Evolutionary conservation across 371 early-diverging fungal genomes (phyloP).

Genomic region (Circinella umbellata): DNA sequence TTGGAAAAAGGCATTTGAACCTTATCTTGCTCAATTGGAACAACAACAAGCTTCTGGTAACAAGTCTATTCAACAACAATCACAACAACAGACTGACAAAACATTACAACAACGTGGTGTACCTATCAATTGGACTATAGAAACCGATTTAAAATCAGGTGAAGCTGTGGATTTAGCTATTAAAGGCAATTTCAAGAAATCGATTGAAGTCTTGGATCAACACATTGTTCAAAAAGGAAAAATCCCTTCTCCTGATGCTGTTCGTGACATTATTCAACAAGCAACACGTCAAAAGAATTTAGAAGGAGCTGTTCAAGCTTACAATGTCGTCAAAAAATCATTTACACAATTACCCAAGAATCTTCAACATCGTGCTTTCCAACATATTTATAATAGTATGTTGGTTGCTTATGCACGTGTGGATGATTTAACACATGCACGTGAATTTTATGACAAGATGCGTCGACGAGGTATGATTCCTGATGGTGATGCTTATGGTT

Average conservation of each 20-base stretch:
- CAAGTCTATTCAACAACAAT: neutral
- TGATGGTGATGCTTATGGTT: constrained; percentile 56
- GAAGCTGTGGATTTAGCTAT: constrained; percentile 34
- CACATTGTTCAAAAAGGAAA: constrained; percentile 36
- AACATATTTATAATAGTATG: constrained; percentile 54
- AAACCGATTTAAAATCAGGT: constrained; percentile 33
- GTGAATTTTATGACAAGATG: constrained; percentile 54
- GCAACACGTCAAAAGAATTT: constrained; percentile 32
- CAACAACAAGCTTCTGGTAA: neutral
- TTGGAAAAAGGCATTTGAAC: constrained; percentile 41
- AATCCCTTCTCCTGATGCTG: constrained; percentile 42
- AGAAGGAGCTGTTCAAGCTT: constrained; percentile 33
- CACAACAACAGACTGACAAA: neutral
- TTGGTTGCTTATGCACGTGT: constrained; percentile 56
- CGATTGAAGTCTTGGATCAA: constrained; percentile 28
- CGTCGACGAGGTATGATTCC: constrained; percentile 34
- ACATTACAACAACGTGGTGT: neutral
- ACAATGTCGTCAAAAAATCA: constrained; percentile 30
- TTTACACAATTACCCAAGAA: constrained; percentile 6
- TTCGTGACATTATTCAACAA: constrained; percentile 48
- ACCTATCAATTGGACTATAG: neutral
- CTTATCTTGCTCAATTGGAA: constrained; percentile 18
- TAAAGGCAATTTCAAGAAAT: constrained; percentile 31
- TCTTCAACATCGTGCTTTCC: constrained; percentile 22
- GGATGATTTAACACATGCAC: constrained; percentile 44